Evolutionary conservation across 2,329 filamentous ascomycete genomes (phyloP), one percentile per base, ranked within the genome.

Genomic region (Aspergillus tamarii): DNA sequence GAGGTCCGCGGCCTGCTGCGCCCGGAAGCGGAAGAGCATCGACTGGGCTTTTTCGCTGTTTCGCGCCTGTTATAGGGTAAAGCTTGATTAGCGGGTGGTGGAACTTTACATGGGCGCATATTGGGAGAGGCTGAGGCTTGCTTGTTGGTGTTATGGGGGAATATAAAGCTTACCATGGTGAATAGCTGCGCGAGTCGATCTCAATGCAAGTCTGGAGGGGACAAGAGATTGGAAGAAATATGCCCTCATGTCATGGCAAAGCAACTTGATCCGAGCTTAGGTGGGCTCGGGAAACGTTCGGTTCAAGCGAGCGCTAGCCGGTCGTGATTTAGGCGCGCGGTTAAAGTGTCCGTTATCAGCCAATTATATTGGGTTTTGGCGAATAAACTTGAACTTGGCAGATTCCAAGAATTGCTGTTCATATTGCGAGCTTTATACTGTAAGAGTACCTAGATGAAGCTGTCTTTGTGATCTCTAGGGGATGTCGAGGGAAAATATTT

Each of bases 21-120:
- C 95, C 79, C 95, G 93, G 85, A 99, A 99, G 85, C 95, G 94
- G 84, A 97, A 99, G 80, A 99, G 94, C 94, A 99, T 99, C 55
- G 94, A 97, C 84, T 99, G 95, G 74, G 95, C 94, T 81, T 98
- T 99, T 86, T 98, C 94, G 53, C 92, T 94, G 81, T 98, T 97
- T 76, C 94, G 94, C 76, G 94, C 94, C 94, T 93, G 71, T 36
- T 39, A 30, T 34, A 21, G 32, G 21, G n/a, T n/a, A 52, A 30
- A 5, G 55, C n/a, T 59, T 58, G 26, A 6, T 41, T 43, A 43
- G 19, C 30, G 32, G 19, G 14, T 41, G 46, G 16, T 55, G 48
- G 16, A n/a, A 52, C 48, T 52, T 23, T 52, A n/a, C 28, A 21
- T 52, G 16, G 28, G 16, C 28, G 48, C 48, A 19, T 21, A 30